Evolutionary conservation across 2,329 filamentous ascomycete species (phyloP), one percentile per base, ranked within the genome.

Genomic region (Talaromyces sp.): DNA sequence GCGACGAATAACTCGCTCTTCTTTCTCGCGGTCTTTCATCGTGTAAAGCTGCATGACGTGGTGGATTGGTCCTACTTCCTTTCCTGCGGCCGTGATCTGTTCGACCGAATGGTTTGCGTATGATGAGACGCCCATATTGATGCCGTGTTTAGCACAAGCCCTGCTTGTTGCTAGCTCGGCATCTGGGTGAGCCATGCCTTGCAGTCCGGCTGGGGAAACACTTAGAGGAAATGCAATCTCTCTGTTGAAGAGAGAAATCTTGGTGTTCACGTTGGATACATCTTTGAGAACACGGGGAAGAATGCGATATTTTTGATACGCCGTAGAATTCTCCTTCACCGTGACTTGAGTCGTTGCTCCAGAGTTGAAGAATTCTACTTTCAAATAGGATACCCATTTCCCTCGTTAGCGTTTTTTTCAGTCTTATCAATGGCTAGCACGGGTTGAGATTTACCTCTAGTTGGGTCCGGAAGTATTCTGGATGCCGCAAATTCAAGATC

Each of bases 321-420:
- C 80, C 0, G 73, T 71, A 24, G 75, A 71, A 55, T 85, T 85
- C 51, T 83, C 82, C 10, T 67, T 65, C n/a, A 83, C 51, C 2
- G 63, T 65, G 9, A 66, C 54, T 51, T 66, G 63, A 27, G 62
- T 56, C n/a, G 61, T 65, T 29, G 80, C 80, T 4, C 82, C 82
- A 47, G 79, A 80, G 59, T 84, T 83, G 68, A 78, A 83, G 69
- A 82, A 84, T 45, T 82, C 81, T 47, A 19, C 5, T 27, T 27
- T 27, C 75, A 33, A 30, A 20, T 16, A 16, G 32, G 11, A 35
- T 5, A 13, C 37, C 19, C 11, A 19, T 17, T n/a, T 47, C 42
- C 47, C 16, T 33, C 27, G 42, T 57, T 54, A 49, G 17, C 24
- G 36, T 20, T 7, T 37, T 32, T 39, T 8, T 10, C 14, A 27